Conservation (phyloP, 805 yeast species). For the Wickerhamomyces ciferrii region DNA sequence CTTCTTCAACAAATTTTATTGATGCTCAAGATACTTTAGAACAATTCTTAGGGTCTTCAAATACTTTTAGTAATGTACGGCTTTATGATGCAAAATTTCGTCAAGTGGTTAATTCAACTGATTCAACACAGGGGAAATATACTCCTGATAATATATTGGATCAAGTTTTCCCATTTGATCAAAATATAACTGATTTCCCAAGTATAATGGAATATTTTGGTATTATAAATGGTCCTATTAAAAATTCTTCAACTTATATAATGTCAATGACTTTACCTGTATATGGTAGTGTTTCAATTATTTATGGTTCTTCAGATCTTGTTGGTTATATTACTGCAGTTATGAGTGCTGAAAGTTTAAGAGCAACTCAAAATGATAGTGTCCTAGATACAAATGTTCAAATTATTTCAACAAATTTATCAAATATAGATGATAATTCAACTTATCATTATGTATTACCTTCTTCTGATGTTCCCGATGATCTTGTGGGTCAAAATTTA, state of each 20-base stretch:
- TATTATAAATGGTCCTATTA: slow-evolving; percentile 62
- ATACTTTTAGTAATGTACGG: slow-evolving; percentile 56
- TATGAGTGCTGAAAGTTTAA: slow-evolving; percentile 39
- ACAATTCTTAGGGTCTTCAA: slow-evolving; percentile 60
- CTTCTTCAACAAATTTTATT: slow-evolving; percentile 42
- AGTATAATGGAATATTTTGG: slow-evolving; percentile 38
- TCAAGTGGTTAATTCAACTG: slow-evolving; percentile 39
- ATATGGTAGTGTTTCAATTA: slow-evolving; percentile 65
- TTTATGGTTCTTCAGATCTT: slow-evolving; percentile 40
- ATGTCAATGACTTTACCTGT: slow-evolving; percentile 79
- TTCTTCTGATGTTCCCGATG: slow-evolving; percentile 8
- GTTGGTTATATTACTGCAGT: slow-evolving; percentile 69
- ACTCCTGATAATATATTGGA: slow-evolving; percentile 28
- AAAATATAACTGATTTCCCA: slow-evolving; percentile 38
- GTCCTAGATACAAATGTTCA: not conserved
- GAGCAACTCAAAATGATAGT: slow-evolving; percentile 11
- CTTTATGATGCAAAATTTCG: slow-evolving; percentile 58
- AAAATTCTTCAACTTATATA: slow-evolving; percentile 40
- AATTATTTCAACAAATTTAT: not conserved
- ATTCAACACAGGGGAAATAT: slow-evolving; percentile 29
- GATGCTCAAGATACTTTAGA: slow-evolving; percentile 43
- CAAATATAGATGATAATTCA: slow-evolving; percentile 16
- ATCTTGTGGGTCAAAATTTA: slow-evolving; percentile 18
- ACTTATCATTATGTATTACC: slow-evolving; percentile 41
- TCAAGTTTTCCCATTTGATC: slow-evolving; percentile 44